phyloP scores from a whole-genome alignment of 2,329 filamentous ascomycete species.

The Penicillium sp. region DNA sequence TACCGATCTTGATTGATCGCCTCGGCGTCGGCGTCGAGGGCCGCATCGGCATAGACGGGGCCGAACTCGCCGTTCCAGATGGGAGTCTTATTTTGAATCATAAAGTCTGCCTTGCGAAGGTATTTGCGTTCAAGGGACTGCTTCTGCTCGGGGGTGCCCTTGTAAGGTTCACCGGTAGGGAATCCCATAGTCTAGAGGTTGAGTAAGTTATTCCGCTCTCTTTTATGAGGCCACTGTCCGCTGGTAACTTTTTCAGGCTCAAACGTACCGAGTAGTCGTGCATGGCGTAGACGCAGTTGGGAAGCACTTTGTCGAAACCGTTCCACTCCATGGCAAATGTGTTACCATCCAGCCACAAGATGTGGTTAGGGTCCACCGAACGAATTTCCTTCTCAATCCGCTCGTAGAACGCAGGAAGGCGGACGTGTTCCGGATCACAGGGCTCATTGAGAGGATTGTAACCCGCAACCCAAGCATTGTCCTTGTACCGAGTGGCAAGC shows the following conservation, averaged over 20 bases:
- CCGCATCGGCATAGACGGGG: conserved; percentile 35
- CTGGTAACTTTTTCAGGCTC: too few relatives aligned
- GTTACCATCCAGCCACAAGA: conserved; percentile 43
- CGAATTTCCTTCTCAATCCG: conserved; percentile 44
- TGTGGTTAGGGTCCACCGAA: conserved; percentile 42
- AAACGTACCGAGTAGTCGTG: conserved; percentile 38
- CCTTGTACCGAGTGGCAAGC: conserved; percentile 42
- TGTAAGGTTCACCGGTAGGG: conserved; percentile 36
- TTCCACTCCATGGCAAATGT: conserved; percentile 44
- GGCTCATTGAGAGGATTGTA: conserved; percentile 52
- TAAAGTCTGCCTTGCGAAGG: conserved; percentile 45
- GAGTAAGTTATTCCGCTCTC: not conserved
- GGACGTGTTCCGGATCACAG: conserved; percentile 43
- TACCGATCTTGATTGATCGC: conserved; percentile 42
- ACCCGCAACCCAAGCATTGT: conserved; percentile 46
- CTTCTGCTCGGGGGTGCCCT: conserved; percentile 40
- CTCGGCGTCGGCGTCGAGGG: conserved; percentile 27
- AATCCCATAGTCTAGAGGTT: conserved; percentile 36
- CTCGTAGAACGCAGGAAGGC: conserved; percentile 44
- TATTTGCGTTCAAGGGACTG: conserved; percentile 38
- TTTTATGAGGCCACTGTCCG: too few relatives aligned
- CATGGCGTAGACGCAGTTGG: conserved; percentile 43
- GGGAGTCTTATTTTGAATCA: conserved; percentile 37
- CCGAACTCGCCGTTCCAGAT: conserved; percentile 53
- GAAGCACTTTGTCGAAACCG: conserved; percentile 39